Base-by-base conservation (phyloP, 2,329 filamentous ascomycete species). In the Fusarium ambrosium region DNA sequence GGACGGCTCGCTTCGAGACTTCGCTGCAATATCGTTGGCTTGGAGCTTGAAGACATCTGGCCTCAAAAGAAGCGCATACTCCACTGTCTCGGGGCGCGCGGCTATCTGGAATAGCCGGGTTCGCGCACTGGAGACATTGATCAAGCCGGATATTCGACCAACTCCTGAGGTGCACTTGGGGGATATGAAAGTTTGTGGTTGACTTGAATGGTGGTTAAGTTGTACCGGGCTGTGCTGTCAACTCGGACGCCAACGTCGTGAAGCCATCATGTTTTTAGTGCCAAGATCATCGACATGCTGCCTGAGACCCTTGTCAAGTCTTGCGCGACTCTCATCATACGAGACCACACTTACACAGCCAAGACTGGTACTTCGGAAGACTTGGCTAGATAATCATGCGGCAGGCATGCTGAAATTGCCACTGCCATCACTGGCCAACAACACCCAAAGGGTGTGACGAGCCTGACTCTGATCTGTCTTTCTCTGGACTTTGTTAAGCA, bases 311-410 rank as follows among this genome's bases (percentile, higher is more conserved):
- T 22, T 58, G 20, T 27, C 39, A 58, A 48, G 18, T 27, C 41
- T 62, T 56, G 29, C 29, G 20, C 32, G 36, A 27, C 39, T 45
- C 64, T 55, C 58, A 66, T 59, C 37, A 59, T 48, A 67, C 41
- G 32, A 43, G 29, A 32, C 48, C 61, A 6, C 37, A 60, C 36
- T 55, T 29, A 39, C 71, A 41, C 45, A 59, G 65, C 63, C 39
- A 64, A 41, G 36, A 36, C 39, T 60, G 37, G 71, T 36, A 43
- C 32, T 62, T 67, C 34, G 41, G 32, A 45, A 22, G 29, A 55
- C 64, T 43, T 66, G 32, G 58, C 61, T 34, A 29, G 64, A 45
- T 69, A 43, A n/a, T n/a, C 37, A 27, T 36, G 32, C 34, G 43
- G 37, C 22, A 39, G 55, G 51, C 53, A 43, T 29, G 39, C 53